A percentile compares a stretch with the other conserved stretches of the same genome.
Conservation (phyloP, 2,329 filamentous ascomycete species). For the Aspergillus sp. region DNA sequence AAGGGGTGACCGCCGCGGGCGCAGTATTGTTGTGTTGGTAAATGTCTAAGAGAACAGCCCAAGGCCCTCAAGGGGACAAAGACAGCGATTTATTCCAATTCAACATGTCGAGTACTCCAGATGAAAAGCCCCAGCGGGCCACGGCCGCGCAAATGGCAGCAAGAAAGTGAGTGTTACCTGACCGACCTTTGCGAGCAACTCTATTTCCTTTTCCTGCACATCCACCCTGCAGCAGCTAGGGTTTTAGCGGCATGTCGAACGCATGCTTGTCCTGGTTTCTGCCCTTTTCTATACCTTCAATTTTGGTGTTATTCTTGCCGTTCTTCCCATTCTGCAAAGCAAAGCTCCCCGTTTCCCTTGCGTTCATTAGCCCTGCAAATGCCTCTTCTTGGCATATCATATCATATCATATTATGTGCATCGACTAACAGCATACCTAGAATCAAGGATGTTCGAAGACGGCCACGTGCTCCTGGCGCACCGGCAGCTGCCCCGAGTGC, state of each 20-base stretch:
- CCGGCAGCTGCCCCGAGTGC: conserved; percentile 17
- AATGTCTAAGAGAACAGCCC: conserved; percentile 43
- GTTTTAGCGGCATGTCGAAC: not conserved
- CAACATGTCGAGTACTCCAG: conserved; percentile 42
- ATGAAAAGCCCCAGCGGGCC: conserved; percentile 50
- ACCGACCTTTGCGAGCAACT: conserved; percentile 16
- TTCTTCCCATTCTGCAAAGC: not conserved
- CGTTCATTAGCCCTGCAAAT: not conserved
- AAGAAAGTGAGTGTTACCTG: conserved; percentile 52
- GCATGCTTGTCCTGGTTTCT: not conserved
- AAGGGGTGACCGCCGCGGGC: conserved; percentile 17
- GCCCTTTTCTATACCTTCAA: not conserved
- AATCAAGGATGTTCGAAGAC: conserved; percentile 28
- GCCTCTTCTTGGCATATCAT: not conserved
- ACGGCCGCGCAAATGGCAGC: conserved; percentile 56
- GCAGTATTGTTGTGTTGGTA: conserved; percentile 18
- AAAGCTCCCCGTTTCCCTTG: not conserved
- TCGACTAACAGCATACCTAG: conserved; percentile 15
- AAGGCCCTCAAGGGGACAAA: conserved; percentile 37
- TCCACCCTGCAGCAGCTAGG: conserved; percentile 4
- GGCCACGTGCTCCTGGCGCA: conserved; percentile 24
- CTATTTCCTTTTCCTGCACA: conserved; percentile 11
- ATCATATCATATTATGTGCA: not conserved
- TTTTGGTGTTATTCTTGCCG: conserved; percentile 3
- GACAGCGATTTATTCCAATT: conserved; percentile 30